Base-by-base conservation (phyloP, 2,329 filamentous ascomycete species). In the Colletotrichum sp. region DNA sequence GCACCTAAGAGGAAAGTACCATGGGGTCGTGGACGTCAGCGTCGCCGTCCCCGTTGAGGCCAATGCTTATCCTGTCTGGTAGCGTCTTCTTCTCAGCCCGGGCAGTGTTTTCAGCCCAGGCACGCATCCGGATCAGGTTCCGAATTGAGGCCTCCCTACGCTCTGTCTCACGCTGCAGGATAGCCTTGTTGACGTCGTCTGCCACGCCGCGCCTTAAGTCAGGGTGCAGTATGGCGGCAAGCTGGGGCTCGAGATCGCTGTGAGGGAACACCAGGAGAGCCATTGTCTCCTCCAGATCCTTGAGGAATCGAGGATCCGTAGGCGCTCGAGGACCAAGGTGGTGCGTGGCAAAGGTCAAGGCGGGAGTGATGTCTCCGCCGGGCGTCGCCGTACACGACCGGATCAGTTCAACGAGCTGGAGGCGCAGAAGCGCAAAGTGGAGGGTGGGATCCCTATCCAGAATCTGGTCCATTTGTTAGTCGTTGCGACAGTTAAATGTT, bases 381-480 rank as follows among this genome's bases (percentile, higher is more conserved):
- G 91, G 88, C 52, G 88, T 88, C 13, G 90, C 88, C 71, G 92
- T 95, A 84, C 94, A 96, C 55, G 88, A 88, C 38, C 96, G 93
- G 80, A 99, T 99, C 69, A 98, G 89, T 86, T 99, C 97, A 71
- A 99, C 94, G 8, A 99, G 90, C 83, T 99, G 97, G 52, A 99
- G 90, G 43, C 96, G 94, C 62, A 99, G 89, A 6, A 99, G 89
- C 2, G 95, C 92, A 84, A 99, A 99, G 83, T 98, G 96, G 61
- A 99, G 88, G 4, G 93, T 90, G 2, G 94, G 92, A 81, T 98
- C 92, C 76, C 90, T 91, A 82, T 99, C 97, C 76, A 99, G 87
- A 32, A 99, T 95, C 97, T 99, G 79, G 70, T 21, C n/a, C 36
- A 60, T 65, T 18, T 73, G 80, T 85, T 79, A 83, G 84, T 73